phyloP scores from a whole-genome alignment of 2,329 filamentous ascomycete species.

The Westerdykella ornata region DNA sequence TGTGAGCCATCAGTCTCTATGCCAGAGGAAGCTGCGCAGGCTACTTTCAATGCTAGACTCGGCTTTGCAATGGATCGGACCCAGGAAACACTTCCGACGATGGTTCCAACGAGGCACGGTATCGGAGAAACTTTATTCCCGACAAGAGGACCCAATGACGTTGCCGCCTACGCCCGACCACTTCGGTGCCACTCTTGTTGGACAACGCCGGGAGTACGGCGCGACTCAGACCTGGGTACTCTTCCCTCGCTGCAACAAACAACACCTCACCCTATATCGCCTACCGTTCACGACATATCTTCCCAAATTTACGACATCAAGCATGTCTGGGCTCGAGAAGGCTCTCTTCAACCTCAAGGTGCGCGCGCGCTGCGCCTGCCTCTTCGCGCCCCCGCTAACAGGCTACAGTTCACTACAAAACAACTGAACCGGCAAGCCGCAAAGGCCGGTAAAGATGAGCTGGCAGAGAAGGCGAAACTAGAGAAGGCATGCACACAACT shows the following conservation, averaged over 20 bases:
- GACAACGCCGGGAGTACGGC: neutral
- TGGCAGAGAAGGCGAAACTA: slow-evolving; percentile 54
- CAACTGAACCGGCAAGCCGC: slow-evolving; percentile 57
- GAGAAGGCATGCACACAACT: slow-evolving; percentile 46
- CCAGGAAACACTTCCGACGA: too few species aligned
- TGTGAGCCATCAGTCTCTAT: too few species aligned
- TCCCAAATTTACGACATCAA: slow-evolving; percentile 2
- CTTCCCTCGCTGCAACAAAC: neutral
- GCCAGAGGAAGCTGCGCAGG: too few species aligned
- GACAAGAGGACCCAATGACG: neutral
- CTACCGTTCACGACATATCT: neutral
- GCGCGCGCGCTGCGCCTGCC: slow-evolving; percentile 8
- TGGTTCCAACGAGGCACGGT: too few species aligned
- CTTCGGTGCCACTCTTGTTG: neutral
- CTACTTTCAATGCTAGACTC: too few species aligned
- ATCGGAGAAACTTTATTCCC: too few species aligned
- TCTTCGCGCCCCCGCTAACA: slow-evolving; percentile 16
- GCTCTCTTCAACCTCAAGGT: slow-evolving; percentile 58
- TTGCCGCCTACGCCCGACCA: neutral
- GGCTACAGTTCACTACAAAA: slow-evolving; percentile 53
- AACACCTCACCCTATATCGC: neutral
- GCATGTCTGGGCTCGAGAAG: slow-evolving; percentile 57
- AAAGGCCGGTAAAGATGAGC: slow-evolving; percentile 56
- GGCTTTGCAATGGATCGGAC: too few species aligned
- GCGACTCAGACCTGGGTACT: too few species aligned